Evolutionary conservation across 83 land plant species (phyloP), one percentile per base, ranked within the genome.

Genomic region (Larix sibirica): DNA sequence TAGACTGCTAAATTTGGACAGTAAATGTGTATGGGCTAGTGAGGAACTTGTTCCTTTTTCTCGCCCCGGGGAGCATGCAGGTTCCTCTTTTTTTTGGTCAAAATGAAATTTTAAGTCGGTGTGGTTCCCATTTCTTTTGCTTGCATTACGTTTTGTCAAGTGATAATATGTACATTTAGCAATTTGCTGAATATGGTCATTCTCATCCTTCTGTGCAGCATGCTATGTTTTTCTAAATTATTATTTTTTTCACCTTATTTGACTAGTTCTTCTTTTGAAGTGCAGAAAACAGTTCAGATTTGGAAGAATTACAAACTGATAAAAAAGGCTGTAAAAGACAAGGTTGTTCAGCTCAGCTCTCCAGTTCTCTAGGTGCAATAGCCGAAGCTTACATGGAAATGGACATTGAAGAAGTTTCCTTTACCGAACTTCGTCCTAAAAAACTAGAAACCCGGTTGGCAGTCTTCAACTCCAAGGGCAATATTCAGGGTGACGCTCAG

Each of bases 351-450:
- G 26, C 13, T 13, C 77, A 44, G 26, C 21, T 47, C 23, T 10
- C 8, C 24, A 21, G 6, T 74, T 23, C 58, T 26, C 77, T 74
- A 40, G 77, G 56, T 23, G 77, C 77, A 21, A 47, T 74, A 44
- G 77, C 77, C 13, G 77, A 74, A 44, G 58, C 77, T 42, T 74
- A 74, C 23, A 74, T 44, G 77, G 77, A 74, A 44, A 74, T 74
- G 58, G 77, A 74, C 14, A 4, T 42, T 3, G 77, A 44, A 2
- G 77, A 74, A 74, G 47, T 42, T 74, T 20, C 47, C 56, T 42
- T 56, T 44, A 42, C 58, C 12, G 26, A 74, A 21, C 21, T 74
- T 74, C 56, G n/a, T 8, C 21, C 17, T n/a, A 26, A n/a, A 74
- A 74, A 40, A 21, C 77, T 24, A 38, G 56, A 74, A 74, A 44